Evolutionary conservation across 495 filamentous ascomycete species (phyloP), one percentile per base, ranked within the genome.

Genomic region (Gamarada debralockiae): DNA sequence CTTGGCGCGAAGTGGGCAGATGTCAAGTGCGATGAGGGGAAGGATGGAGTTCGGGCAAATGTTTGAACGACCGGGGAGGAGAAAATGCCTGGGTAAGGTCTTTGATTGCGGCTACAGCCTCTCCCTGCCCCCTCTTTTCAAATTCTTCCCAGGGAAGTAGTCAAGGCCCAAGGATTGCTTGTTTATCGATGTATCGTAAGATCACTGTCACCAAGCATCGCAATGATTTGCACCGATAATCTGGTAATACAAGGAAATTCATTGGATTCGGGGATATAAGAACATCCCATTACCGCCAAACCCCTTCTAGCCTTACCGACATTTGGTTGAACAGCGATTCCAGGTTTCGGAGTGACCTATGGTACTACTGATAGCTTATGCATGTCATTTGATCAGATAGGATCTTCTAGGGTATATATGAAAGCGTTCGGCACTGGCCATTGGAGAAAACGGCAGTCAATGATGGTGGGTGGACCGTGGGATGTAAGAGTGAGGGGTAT

Each of bases 331-430:
- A 10, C 5, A 29, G 10, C 5, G 5, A 20, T 7, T 31, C 5
- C 27, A 29, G 27, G 27, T 29, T 29, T 29, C 27, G 27, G 27
- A 29, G 27, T 10, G 27, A 29, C 27, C 27, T 29, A 10, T 43
- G 44, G 45, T 42, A 24, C 2, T 17, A 18, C 15, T 33, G 37
- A 8, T 24, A 54, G 15, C 22, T 31, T 17, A 50, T 56, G 53
- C 53, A 56, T 37, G 47, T 56, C 53, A 56, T 51, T 51, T 51
- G 53, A 46, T 51, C 47, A 20, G 45, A 41, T 3, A 37, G 1
- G 27, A 10, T 4, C 4, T 29, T 29, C 27, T 5, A 10, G 10
- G 27, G 27, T 29, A n/a, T n/a, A n/a, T n/a, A n/a, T n/a, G n/a
- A n/a, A n/a, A n/a, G n/a, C n/a, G n/a, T n/a, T n/a, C n/a, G n/a